Base-by-base conservation (phyloP, 345 rosid genomes). In the Alliaria petiolata region DNA sequence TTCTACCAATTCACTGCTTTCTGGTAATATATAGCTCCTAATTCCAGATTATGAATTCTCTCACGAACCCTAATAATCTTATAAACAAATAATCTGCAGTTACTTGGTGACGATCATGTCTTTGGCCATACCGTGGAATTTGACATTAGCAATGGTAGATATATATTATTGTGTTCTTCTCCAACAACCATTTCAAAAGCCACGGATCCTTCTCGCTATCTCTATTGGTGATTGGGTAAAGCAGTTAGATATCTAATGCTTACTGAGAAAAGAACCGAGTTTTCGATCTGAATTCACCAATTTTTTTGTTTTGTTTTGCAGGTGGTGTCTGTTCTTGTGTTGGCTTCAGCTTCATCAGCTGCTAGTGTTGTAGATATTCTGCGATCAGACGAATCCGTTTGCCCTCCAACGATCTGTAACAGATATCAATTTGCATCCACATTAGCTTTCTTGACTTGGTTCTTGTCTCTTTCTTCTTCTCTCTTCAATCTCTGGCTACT, bases 1-100 rank as follows among this genome's bases (percentile, higher is more conserved):
- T 93, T 90, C 86, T 88, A 88, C 67, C 85, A 86, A 83, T 88
- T 85, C 86, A 88, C 98, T 40, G 83, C 97, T 80, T 88, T 90
- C 89, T 87, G 97, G 98, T 93, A 83, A 50, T 58, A 34, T 13
- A 16, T 0, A 44, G 5, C 31, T 60, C 64, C 5, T 45, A 4
- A 12, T 39, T 39, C 53, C 11, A 26, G 19, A 39, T 58, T 43
- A 49, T 16, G 9, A 46, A 57, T 54, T 44, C 36, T 36, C 14
- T 17, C 54, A 54, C 44, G 22, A 65, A 28, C 42, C 39, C 39
- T 35, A 65, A 39, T 57, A 8, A 55, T 61, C 39, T 34, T 51
- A 30, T 1, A 45, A 25, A 3, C 10, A 62, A 40, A n/a, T n/a
- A n/a, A 60, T 42, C 8, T 77, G 62, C 87, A 93, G 98, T 84